These are phyloP conservation scores for Trypanosoma cruzi DNA, from an alignment of 208 protist genomes.

Conservation along the genomic window DNA sequence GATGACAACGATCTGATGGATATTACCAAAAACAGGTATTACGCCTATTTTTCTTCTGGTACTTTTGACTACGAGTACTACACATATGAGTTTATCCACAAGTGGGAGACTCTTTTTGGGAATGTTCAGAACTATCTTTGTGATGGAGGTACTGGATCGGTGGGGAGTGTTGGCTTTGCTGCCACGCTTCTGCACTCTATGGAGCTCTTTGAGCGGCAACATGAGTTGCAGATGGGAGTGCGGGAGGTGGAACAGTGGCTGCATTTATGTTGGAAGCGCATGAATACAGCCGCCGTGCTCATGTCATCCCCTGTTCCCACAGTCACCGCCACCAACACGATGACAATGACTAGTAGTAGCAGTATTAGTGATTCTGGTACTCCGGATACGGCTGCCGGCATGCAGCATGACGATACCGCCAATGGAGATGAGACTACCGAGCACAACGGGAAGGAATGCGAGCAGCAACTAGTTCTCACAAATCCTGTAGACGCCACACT, in stretches of 20 bases:
- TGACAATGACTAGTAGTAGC: too few species aligned
- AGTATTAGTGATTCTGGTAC: too few species aligned
- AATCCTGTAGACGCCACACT: neutral
- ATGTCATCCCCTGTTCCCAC: too few species aligned
- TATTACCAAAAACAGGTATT: constrained; percentile 22
- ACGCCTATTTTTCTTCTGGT: constrained; percentile 27
- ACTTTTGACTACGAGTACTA: constrained; percentile 51
- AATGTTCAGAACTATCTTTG: constrained; percentile 38
- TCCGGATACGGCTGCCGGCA: too few species aligned
- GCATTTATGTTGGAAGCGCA: constrained; percentile 29
- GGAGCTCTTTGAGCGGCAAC: constrained; percentile 65
- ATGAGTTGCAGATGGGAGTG: constrained; percentile 36
- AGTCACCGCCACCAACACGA: too few species aligned
- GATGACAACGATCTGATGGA: neutral
- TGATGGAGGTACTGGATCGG: neutral
- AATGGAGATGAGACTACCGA: too few species aligned
- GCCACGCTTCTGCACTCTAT: constrained; percentile 66
- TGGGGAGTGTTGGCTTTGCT: constrained; percentile 48
- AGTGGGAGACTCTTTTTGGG: constrained; percentile 50
- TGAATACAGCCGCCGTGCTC: too few species aligned
- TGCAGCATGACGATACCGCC: too few species aligned
- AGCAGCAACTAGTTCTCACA: too few species aligned
- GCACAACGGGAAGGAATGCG: too few species aligned
- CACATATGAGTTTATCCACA: constrained; percentile 39
- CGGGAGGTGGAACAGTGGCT: constrained; percentile 42